Evolutionary conservation across 108 stramenopile genomes (phyloP).

Genomic region (Nitzschia sp.): DNA sequence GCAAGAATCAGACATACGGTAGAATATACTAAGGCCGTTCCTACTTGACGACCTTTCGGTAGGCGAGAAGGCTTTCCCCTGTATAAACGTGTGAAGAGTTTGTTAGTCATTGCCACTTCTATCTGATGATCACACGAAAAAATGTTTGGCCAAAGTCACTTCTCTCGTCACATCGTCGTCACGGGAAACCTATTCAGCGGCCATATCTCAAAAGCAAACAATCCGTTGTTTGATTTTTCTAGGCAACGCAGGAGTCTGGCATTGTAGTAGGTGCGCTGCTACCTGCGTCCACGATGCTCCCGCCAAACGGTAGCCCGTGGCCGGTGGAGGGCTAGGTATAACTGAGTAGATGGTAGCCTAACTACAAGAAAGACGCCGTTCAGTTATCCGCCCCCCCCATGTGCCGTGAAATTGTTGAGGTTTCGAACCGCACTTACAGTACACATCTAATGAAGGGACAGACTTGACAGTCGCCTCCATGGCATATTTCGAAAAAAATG

Average conservation of each 20-base stretch:
- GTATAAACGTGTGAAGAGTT: too few relatives aligned
- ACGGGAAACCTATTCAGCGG: slow-evolving; percentile 75
- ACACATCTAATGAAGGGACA: too few relatives aligned
- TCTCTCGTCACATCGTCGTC: slow-evolving; percentile 80
- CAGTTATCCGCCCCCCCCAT: too few relatives aligned
- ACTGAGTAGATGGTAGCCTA: too few relatives aligned
- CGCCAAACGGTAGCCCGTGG: slow-evolving; percentile 1
- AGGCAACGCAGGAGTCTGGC: slow-evolving; percentile 44
- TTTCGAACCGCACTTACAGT: too few relatives aligned
- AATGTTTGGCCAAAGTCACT: slow-evolving; percentile 78
- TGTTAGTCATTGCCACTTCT: too few relatives aligned
- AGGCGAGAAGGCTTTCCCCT: too few relatives aligned
- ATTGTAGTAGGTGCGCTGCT: slow-evolving; percentile 20
- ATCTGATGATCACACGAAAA: neutral
- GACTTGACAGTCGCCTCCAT: too few relatives aligned
- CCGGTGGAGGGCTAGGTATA: neutral
- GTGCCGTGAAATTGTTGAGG: too few relatives aligned
- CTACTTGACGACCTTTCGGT: too few relatives aligned
- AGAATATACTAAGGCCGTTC: slow-evolving; percentile 39
- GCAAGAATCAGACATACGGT: slow-evolving; percentile 54
- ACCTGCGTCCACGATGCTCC: slow-evolving; percentile 13
- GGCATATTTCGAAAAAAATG: too few relatives aligned
- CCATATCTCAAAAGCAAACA: slow-evolving; percentile 11
- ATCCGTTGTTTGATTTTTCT: neutral
- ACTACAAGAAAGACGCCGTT: neutral